These are phyloP conservation scores for Hansenula lynferdii DNA, from an alignment of 1,139 yeast genomes.

Conservation along the genomic window DNA sequence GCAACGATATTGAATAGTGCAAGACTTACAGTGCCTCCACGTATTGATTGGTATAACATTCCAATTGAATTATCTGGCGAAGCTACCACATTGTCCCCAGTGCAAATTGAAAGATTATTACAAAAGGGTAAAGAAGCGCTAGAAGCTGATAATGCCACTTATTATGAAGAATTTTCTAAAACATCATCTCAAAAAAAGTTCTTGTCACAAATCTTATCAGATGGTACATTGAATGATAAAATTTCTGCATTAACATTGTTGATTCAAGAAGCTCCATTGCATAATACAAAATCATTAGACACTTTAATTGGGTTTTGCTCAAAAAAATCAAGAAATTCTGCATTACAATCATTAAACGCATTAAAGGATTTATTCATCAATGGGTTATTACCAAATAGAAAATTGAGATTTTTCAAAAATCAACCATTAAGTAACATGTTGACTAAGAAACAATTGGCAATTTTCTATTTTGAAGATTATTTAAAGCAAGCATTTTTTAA, in stretches of 20 bases:
- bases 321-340: conserved; percentile 91
- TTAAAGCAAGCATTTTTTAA: conserved; percentile 75
- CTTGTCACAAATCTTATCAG: conserved; percentile 80
- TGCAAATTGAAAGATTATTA: conserved; percentile 50
- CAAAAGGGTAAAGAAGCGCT: conserved; percentile 64
- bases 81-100: conserved; percentile 41
- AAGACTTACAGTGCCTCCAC: conserved; percentile 55
- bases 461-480: conserved; percentile 87
- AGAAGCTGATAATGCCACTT: conserved; percentile 66
- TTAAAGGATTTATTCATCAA: conserved; percentile 79
- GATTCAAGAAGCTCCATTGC: conserved; percentile 93
- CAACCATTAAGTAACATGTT: conserved; percentile 56
- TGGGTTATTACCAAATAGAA: conserved; percentile 83
- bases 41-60: conserved; percentile 72
- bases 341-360: conserved; percentile 86
- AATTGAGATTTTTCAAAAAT: conserved; percentile 73
- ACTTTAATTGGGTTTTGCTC: conserved; percentile 73
- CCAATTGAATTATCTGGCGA: conserved; percentile 30
- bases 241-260: conserved; percentile 89
- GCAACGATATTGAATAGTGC: conserved; percentile 52
- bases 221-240: conserved; percentile 95
- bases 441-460: conserved; percentile 52
- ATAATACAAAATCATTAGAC: conserved; percentile 80
- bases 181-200: conserved; percentile 85
- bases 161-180: conserved; percentile 72